Evolutionary conservation across 2,329 filamentous ascomycete genomes (phyloP), one percentile per base, ranked within the genome.

Genomic region (Aspergillus aculeatinus): DNA sequence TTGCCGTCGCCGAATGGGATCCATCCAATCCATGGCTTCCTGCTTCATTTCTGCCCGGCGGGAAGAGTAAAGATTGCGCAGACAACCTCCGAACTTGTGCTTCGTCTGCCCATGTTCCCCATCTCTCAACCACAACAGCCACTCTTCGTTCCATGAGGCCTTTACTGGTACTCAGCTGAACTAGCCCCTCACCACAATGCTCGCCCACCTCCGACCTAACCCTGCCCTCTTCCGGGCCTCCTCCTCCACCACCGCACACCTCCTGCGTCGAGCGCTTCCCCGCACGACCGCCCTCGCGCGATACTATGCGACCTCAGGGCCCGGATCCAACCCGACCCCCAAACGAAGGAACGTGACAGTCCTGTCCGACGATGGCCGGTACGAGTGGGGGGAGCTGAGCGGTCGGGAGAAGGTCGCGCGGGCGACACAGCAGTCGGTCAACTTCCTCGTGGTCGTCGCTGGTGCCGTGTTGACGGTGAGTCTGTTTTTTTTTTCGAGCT

Each of bases 391-490:
- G 3, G 83, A 95, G 57, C 83, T 98, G 2, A 92, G 88, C 0
- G 80, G 79, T 0, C 80, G 80, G 51, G 94, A 97, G 74, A 97
- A 96, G 76, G 87, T 88, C 2, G 89, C 89, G 25, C 85, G 94
- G 44, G 90, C 92, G 9, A 94, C 91, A 0, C 93, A 97, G 76
- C 94, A 97, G 76, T 90, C 89, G 16, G 89, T 96, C 80, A 97
- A 98, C 76, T 87, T 96, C 65, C 83, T 89, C 65, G 77, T 97
- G 63, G 86, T 97, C 9, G 67, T 92, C 1, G 81, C 88, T 7
- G 94, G 94, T 27, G 77, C 93, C 11, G 83, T 87, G 35, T 80
- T 94, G 67, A 96, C 93, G 39, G 90, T 92, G 81, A 63, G 83
- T 68, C 23, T 23, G 23, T 23, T 23, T 23, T 4, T 23, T 23